These are phyloP conservation scores for Auriculariales sp. DNA, from an alignment of 768 basidiomycete species.

Conservation along the genomic window DNA sequence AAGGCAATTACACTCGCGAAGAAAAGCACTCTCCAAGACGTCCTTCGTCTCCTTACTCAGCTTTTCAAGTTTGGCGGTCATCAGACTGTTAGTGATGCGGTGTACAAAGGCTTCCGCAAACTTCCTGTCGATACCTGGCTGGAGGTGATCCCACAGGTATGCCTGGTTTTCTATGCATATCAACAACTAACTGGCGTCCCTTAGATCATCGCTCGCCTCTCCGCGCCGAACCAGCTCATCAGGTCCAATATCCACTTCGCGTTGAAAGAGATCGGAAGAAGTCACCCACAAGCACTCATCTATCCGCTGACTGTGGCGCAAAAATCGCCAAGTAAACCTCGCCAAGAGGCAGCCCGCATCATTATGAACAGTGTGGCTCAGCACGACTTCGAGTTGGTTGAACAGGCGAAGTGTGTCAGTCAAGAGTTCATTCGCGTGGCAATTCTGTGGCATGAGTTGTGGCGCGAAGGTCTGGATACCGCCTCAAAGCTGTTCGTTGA, in stretches of 20 bases:
- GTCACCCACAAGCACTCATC: constrained; percentile 34
- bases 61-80: constrained; percentile 38
- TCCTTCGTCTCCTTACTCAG: constrained; percentile 29
- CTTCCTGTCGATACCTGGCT: constrained; percentile 37
- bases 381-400: constrained; percentile 27
- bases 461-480: constrained; percentile 35
- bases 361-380: constrained; percentile 32
- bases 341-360: constrained; percentile 24
- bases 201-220: constrained; percentile 35
- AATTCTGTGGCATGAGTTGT: constrained; percentile 35
- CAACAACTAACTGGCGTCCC: background rate
- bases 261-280: constrained; percentile 29
- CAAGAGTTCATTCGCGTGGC: constrained; percentile 34
- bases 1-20: constrained; percentile 29
- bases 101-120: constrained; percentile 25
- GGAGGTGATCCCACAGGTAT: constrained; percentile 34
- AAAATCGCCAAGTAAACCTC: constrained; percentile 27
- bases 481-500: constrained; percentile 34
- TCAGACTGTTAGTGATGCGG: constrained; percentile 22
- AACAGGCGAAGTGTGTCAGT: constrained; percentile 29
- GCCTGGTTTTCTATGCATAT: constrained; percentile 1
- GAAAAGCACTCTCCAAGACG: constrained; percentile 31
- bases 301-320: constrained; percentile 31
- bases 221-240: constrained; percentile 25
- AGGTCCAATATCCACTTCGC: constrained; percentile 26